Evolutionary conservation across 2,329 filamentous ascomycete species (phyloP).

Genomic region (Aspergillus viridinutans): DNA sequence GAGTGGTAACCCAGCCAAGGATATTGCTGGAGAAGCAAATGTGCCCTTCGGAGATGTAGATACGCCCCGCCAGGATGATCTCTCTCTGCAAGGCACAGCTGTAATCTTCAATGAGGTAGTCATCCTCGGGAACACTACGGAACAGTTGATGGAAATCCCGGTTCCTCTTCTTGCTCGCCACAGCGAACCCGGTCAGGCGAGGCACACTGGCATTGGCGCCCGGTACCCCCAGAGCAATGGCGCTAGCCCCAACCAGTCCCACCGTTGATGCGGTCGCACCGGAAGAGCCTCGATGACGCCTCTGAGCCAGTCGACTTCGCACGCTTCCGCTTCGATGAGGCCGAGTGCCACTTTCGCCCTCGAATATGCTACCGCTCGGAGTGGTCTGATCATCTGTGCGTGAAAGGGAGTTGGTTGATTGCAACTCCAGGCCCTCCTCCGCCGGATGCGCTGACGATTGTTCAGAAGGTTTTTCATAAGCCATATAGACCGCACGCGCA

Average conservation of each 20-base stretch:
- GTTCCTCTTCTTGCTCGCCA: constrained; percentile 93
- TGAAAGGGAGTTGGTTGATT: constrained; percentile 25
- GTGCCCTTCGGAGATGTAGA: constrained; percentile 96
- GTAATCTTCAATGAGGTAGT: constrained; percentile 97
- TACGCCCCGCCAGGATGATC: constrained; percentile 85
- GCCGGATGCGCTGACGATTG: constrained; percentile 37
- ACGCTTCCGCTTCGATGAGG: constrained; percentile 64
- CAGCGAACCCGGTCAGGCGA: constrained; percentile 88
- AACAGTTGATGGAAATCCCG: constrained; percentile 91
- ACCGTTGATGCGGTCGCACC: constrained; percentile 65
- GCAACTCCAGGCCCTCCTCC: constrained; percentile 31
- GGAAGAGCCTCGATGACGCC: constrained; percentile 80
- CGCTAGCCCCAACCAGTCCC: constrained; percentile 67
- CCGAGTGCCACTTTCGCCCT: constrained; percentile 53
- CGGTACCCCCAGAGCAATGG: constrained; percentile 64
- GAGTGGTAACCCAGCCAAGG: constrained; percentile 92
- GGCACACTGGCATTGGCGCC: constrained; percentile 57
- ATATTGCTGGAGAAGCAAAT: constrained; percentile 99
- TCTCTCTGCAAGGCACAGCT: constrained; percentile 94
- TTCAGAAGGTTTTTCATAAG: constrained; percentile 48
- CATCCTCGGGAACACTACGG: constrained; percentile 94
- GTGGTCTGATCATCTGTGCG: constrained; percentile 56
- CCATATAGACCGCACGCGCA: constrained; percentile 57
- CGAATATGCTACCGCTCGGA: constrained; percentile 60
- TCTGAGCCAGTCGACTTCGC: constrained; percentile 58